These are phyloP conservation scores for Melastoma malabathricum DNA, from an alignment of 345 rosid species.

Conservation along the genomic window DNA sequence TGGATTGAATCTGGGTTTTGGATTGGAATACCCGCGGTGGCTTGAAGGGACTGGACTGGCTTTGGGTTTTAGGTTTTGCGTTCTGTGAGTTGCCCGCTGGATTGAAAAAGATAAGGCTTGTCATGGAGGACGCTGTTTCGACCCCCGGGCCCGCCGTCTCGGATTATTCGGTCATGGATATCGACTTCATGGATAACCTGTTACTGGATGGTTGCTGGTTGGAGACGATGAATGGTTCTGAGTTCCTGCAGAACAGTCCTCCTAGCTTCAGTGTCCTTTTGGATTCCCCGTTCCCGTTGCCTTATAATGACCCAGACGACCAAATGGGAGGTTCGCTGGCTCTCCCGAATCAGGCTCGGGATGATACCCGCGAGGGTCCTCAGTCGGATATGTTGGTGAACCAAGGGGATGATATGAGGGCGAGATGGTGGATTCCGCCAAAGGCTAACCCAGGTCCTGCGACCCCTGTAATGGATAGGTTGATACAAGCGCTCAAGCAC, in stretches of 20 bases:
- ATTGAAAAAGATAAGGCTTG: no score
- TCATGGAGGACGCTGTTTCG: no score
- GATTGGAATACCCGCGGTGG: no score
- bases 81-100: no score
- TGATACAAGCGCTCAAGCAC: constrained; percentile 38
- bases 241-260: constrained; percentile 14
- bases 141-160: no score
- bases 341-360: not conserved
- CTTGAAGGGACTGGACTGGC: no score
- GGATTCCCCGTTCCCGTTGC: constrained; percentile 12
- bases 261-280: constrained; percentile 15
- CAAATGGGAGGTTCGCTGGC: no score
- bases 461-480: constrained; percentile 43
- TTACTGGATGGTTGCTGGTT: constrained; percentile 76
- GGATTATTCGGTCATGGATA: constrained; percentile 27
- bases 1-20: no score
- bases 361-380: not conserved
- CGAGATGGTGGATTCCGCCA: constrained; percentile 63
- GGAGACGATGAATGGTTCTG: constrained; percentile 38
- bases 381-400: constrained; percentile 6
- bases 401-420: constrained; percentile 33
- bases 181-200: constrained; percentile 78
- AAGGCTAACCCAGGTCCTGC: constrained; percentile 16
- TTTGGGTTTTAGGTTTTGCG: no score
- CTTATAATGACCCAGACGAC: no score